Percentiles rank a stretch among this genome's conserved stretches.
Evolutionary conservation across 2,329 filamentous ascomycete genomes (phyloP).

Genomic region (Fonsecaea nubica): DNA sequence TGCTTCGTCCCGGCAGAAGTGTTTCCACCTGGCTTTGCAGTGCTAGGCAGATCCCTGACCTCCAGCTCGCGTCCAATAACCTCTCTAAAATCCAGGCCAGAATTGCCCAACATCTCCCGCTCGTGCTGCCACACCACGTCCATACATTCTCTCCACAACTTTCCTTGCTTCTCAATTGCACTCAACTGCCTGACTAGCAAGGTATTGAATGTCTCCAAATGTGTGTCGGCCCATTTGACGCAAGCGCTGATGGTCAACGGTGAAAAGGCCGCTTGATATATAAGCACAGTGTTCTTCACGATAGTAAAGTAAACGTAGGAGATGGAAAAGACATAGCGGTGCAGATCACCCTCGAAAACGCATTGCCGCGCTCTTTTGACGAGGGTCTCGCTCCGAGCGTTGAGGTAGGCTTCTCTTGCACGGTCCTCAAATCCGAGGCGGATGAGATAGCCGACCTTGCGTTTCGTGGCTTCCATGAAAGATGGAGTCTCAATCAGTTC

Average conservation of each 20-base stretch:
- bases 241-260: conserved; percentile 88
- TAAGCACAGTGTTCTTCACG: conserved; percentile 89
- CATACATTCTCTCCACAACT: conserved; percentile 83
- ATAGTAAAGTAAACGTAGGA: conserved; percentile 95
- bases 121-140: conserved; percentile 81
- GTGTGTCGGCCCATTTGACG: conserved; percentile 97
- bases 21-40: conserved; percentile 1
- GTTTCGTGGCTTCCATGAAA: conserved; percentile 76
- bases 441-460: conserved; percentile 82
- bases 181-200: conserved; percentile 84
- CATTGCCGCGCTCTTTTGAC: conserved; percentile 86
- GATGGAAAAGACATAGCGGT: conserved; percentile 91
- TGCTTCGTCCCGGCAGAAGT: conserved; percentile 7
- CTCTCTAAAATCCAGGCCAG: conserved; percentile 87
- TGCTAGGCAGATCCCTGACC: conserved; percentile 23
- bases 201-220: conserved; percentile 87
- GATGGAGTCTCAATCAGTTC: conserved; percentile 79
- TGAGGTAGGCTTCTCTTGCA: conserved; percentile 84
- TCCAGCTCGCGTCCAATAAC: conserved; percentile 69
- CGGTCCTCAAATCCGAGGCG: conserved; percentile 88
- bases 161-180: conserved; percentile 77
- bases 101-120: conserved; percentile 73
- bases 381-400: conserved; percentile 77
- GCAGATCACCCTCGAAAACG: conserved; percentile 91
- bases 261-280: conserved; percentile 86